Evolutionary conservation across 2,329 filamentous ascomycete species (phyloP).

Genomic region (Pseudogymnoascus pannorum): DNA sequence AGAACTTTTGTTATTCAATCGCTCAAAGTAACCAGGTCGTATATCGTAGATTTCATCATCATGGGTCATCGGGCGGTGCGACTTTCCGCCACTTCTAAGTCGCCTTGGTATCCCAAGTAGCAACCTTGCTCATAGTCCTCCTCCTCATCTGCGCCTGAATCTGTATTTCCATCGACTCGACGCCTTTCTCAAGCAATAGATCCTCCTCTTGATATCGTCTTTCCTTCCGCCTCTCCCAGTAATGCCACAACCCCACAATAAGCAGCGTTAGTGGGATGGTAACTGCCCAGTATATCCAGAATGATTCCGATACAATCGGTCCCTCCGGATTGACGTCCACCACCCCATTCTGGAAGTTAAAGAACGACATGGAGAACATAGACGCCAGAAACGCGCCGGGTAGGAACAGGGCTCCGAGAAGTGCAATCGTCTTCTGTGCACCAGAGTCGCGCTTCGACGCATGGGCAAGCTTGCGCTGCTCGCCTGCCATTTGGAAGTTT

Average conservation of each 20-base stretch:
- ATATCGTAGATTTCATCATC: constrained; percentile 1
- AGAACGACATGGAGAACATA: constrained; percentile 60
- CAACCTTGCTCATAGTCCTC: constrained; percentile 21
- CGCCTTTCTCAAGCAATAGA: constrained; percentile 23
- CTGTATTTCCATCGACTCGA: constrained; percentile 23
- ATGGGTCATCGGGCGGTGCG: background rate
- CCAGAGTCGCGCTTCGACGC: constrained; percentile 36
- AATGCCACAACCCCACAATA: constrained; percentile 49
- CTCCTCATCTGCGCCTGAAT: constrained; percentile 25
- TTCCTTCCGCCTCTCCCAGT: constrained; percentile 28
- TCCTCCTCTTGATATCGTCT: constrained; percentile 21
- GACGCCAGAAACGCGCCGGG: constrained; percentile 57
- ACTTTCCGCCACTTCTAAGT: background rate
- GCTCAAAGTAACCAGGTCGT: background rate
- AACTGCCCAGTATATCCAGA: constrained; percentile 59
- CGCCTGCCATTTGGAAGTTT: constrained; percentile 47
- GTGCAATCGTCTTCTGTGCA: constrained; percentile 58
- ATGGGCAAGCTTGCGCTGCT: constrained; percentile 35
- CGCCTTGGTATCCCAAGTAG: constrained; percentile 15
- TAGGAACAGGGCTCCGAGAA: constrained; percentile 56
- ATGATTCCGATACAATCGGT: constrained; percentile 38
- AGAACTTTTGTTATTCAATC: constrained; percentile 1
- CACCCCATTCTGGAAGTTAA: constrained; percentile 45
- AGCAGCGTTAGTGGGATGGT: constrained; percentile 49
- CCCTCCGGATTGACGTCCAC: background rate